Evolutionary conservation across 257 asterid genomes (phyloP).

Genomic region (Nicotiana tomentosiformis): DNA sequence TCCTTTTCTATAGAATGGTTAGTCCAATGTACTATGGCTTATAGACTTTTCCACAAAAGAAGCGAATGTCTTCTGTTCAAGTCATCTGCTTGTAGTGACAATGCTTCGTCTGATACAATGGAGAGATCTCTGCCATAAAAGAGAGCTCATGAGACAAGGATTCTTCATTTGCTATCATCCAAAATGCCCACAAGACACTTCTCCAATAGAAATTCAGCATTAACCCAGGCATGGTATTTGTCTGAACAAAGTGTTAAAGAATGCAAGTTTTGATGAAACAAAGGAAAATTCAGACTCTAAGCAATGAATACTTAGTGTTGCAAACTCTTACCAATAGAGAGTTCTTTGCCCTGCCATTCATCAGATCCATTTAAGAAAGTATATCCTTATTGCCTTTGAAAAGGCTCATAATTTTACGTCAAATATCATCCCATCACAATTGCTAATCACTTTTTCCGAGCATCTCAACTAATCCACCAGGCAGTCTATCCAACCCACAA

Average conservation of each 20-base stretch:
- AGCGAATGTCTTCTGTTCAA: neutral
- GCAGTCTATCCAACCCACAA: slow-evolving; percentile 4
- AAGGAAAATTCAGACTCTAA: neutral
- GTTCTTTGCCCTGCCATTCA: neutral
- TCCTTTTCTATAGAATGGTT: too few relatives aligned
- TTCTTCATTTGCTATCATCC: slow-evolving; percentile 43
- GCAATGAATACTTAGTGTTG: neutral
- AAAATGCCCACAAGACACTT: slow-evolving; percentile 83
- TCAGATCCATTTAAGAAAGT: neutral
- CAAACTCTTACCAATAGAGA: neutral
- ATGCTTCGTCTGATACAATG: neutral
- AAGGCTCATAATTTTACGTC: neutral
- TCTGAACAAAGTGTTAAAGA: slow-evolving; percentile 53
- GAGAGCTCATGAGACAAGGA: neutral
- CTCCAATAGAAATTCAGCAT: slow-evolving; percentile 76
- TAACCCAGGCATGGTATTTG: slow-evolving; percentile 95
- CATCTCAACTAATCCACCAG: neutral
- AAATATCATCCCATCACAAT: neutral
- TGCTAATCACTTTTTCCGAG: neutral
- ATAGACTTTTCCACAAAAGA: neutral
- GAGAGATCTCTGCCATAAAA: too few relatives aligned
- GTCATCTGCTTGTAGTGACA: neutral
- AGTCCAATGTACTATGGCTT: too few relatives aligned
- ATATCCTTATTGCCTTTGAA: neutral
- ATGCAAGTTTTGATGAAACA: slow-evolving; percentile 20